Evolutionary conservation across 768 basidiomycete species (phyloP).

Genomic region (Hypholoma fasciculare): DNA sequence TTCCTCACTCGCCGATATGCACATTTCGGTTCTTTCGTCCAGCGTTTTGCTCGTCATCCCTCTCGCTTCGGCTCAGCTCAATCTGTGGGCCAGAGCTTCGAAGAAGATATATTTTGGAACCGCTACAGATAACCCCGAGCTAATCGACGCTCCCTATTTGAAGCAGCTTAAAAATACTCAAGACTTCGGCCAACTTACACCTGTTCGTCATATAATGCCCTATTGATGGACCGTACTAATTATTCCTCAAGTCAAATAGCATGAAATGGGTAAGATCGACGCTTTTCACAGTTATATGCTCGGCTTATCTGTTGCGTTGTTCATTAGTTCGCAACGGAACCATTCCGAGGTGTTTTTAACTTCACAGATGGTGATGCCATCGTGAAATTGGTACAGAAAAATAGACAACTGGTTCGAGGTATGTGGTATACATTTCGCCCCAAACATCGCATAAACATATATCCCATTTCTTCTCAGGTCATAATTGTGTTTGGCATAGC

Average conservation of each 20-base stretch:
- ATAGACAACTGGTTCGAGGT: conserved; percentile 49
- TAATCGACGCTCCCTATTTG: conserved; percentile 40
- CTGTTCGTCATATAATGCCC: conserved; percentile 25
- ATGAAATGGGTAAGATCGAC: conserved; percentile 47
- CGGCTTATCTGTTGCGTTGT: neutral
- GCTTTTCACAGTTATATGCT: neutral
- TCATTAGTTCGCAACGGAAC: conserved; percentile 52
- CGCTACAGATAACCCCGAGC: conserved; percentile 48
- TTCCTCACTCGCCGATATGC: conserved; percentile 2
- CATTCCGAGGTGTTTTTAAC: conserved; percentile 46
- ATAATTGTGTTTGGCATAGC: conserved; percentile 52
- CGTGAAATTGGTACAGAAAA: conserved; percentile 42
- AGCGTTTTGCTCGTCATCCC: conserved; percentile 7
- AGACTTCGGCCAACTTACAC: conserved; percentile 47
- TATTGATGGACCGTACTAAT: neutral
- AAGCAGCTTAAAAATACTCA: conserved; percentile 35
- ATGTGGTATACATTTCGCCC: too few species aligned
- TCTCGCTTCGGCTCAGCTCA: conserved; percentile 12
- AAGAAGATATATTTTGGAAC: conserved; percentile 49
- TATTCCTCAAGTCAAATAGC: conserved; percentile 34
- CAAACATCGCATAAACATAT: too few species aligned
- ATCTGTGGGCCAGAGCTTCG: conserved; percentile 32
- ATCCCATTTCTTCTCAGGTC: conserved; percentile 27
- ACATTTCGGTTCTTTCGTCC: conserved; percentile 1
- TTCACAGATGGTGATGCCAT: conserved; percentile 48